Percentiles rank a stretch among this genome's conserved stretches.
Evolutionary conservation across 352 stramenopile genomes (phyloP).

Genomic region (Pythium oligandrum): DNA sequence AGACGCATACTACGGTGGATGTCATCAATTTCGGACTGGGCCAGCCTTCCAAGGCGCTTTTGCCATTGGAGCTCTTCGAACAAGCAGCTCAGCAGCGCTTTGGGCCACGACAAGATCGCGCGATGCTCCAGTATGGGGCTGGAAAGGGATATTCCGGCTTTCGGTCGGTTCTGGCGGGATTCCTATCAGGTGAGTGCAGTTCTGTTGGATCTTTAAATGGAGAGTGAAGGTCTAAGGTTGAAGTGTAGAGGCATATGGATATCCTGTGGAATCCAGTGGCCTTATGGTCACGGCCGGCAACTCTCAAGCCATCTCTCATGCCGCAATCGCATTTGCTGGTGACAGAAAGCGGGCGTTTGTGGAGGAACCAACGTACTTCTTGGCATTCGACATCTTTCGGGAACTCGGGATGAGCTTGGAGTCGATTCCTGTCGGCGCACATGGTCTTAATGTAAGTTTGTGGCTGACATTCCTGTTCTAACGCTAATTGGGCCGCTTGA

Average conservation of each 20-base stretch:
- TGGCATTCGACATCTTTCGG: constrained; percentile 89
- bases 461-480: background rate
- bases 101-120: constrained; percentile 36
- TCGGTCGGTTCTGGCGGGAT: constrained; percentile 50
- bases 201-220: background rate
- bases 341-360: constrained; percentile 86
- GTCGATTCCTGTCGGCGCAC: constrained; percentile 65
- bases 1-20: constrained; percentile 50
- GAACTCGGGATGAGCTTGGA: constrained; percentile 82
- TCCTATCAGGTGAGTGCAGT: constrained; percentile 37
- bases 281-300: constrained; percentile 90
- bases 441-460: constrained; percentile 61
- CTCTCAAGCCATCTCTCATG: constrained; percentile 88
- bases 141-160: constrained; percentile 69
- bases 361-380: constrained; percentile 92
- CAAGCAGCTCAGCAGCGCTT: constrained; percentile 45
- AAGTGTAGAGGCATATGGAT: constrained; percentile 17
- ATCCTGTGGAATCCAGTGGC: constrained; percentile 32
- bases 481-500: background rate
- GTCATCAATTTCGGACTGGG: constrained; percentile 86
- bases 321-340: constrained; percentile 66
- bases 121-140: constrained; percentile 72
- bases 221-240: background rate
- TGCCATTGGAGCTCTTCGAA: constrained; percentile 65
- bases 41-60: constrained; percentile 69